Conservation (phyloP, 2,329 filamentous ascomycete genomes). For the Aspergillus terreus region DNA sequence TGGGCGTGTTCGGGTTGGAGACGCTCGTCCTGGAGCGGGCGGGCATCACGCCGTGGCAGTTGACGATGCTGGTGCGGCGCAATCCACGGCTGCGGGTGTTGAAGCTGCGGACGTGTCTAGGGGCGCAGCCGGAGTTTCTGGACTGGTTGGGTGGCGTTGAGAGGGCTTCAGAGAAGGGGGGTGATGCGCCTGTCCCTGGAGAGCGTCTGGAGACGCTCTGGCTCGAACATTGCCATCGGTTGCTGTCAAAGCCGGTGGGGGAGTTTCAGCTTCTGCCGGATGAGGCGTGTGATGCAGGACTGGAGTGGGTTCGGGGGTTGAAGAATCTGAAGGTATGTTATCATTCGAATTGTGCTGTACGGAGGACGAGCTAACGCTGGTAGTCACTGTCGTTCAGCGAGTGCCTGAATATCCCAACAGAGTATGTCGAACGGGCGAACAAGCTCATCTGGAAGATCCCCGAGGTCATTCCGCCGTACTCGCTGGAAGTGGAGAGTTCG, state of each 20-base stretch:
- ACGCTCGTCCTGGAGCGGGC: constrained; percentile 29
- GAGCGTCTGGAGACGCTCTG: constrained; percentile 21
- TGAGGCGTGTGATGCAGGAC: constrained; percentile 15
- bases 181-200: constrained; percentile 15
- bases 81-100: constrained; percentile 27
- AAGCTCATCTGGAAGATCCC: constrained; percentile 24
- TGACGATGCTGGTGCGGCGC: constrained; percentile 28
- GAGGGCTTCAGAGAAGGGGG: constrained; percentile 2
- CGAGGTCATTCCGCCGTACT: constrained; percentile 22
- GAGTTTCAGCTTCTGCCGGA: constrained; percentile 6
- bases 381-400: constrained; percentile 28
- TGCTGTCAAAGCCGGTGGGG: constrained; percentile 13
- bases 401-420: constrained; percentile 20
- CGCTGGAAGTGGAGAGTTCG: constrained; percentile 7
- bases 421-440: constrained; percentile 21
- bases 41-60: constrained; percentile 32
- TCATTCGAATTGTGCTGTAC: neutral
- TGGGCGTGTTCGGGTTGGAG: constrained; percentile 23
- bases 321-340: constrained; percentile 19
- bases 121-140: constrained; percentile 32
- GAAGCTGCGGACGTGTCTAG: constrained; percentile 30
- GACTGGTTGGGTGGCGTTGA: constrained; percentile 29
- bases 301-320: constrained; percentile 26
- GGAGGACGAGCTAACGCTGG: neutral
- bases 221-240: constrained; percentile 25